Base-by-base conservation (phyloP, 2,329 filamentous ascomycete species). In the Colletotrichum sp. region DNA sequence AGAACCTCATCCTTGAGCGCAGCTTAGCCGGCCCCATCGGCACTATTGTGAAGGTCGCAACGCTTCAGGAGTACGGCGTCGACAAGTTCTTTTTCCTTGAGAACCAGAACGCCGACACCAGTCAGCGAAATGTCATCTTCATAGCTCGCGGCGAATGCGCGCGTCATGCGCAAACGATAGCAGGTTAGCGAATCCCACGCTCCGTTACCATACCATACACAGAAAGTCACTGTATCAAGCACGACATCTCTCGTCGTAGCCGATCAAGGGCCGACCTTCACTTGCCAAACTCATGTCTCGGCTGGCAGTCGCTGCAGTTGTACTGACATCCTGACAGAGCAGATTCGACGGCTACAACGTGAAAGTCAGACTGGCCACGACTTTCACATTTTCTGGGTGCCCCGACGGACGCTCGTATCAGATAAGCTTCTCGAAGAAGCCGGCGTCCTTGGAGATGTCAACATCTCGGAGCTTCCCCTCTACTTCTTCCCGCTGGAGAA, bases 61-160 rank as follows among this genome's bases (percentile, higher is more conserved):
- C 95, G 12, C 90, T 98, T 18, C 95, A 99, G 83, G 97, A 99
- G 82, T 98, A 99, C 87, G 98, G 98, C 34, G 96, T 99, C 79
- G 96, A 99, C 85, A 98, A 98, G 85, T 95, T 98, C 79, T 99
- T 99, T 88, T 94, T 98, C 82, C 89, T 99, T 63, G 97, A 99
- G 85, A 99, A 98, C 86, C 92, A 94, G 82, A 99, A 99, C 86
- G 93, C 96, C 84, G 96, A 99, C 85, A 95, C 95, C 21, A 98
- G 94, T 82, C 97, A 99, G 87, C 93, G 95, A 82, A 99, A 98
- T 89, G 92, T 99, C 78, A 92, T 99, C 79, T 99, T 99, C 86
- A 92, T 99, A 79, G 95, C 96, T 21, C 92, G 96, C 81, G 96
- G 96, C 77, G 97, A 99, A 86, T 96, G 95, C 84, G 93, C 95